phyloP scores from a whole-genome alignment of 129 eudicot genomes.

The Smallanthus sonchifolius region DNA sequence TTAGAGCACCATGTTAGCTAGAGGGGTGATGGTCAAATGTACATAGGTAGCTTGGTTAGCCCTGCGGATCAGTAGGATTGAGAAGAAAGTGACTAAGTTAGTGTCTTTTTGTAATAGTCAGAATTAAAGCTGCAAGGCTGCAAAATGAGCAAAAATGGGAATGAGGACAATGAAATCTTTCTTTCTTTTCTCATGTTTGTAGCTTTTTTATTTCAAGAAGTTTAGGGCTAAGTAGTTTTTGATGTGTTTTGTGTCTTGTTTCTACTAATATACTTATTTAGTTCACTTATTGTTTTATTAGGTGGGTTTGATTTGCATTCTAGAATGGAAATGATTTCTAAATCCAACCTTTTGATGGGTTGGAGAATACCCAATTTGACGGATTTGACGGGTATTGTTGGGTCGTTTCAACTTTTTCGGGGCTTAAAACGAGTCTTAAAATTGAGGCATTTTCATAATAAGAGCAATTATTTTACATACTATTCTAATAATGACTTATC shows the following conservation, averaged over 20 bases:
- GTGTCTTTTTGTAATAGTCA: conserved; percentile 23
- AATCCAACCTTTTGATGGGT: too few species aligned
- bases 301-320: background rate
- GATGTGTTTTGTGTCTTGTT: conserved; percentile 21
- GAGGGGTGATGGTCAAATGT: conserved; percentile 27
- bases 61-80: conserved; percentile 16
- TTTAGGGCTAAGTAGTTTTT: conserved; percentile 16
- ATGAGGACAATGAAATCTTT: conserved; percentile 21
- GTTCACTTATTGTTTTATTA: background rate
- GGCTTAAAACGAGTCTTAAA: too few species aligned
- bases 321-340: background rate
- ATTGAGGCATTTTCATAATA: too few species aligned
- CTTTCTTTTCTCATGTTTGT: conserved; percentile 26
- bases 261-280: background rate
- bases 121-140: conserved; percentile 30
- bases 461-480: too few species aligned
- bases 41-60: conserved; percentile 28
- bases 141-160: conserved; percentile 14
- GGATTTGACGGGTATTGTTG: too few species aligned
- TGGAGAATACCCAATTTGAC: too few species aligned
- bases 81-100: conserved; percentile 33
- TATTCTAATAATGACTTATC: too few species aligned
- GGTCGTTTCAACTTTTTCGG: too few species aligned
- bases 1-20: conserved; percentile 18
- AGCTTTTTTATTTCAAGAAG: conserved; percentile 12